Conservation (phyloP, 148 eudicot species). For the Diospyros lotus region DNA sequence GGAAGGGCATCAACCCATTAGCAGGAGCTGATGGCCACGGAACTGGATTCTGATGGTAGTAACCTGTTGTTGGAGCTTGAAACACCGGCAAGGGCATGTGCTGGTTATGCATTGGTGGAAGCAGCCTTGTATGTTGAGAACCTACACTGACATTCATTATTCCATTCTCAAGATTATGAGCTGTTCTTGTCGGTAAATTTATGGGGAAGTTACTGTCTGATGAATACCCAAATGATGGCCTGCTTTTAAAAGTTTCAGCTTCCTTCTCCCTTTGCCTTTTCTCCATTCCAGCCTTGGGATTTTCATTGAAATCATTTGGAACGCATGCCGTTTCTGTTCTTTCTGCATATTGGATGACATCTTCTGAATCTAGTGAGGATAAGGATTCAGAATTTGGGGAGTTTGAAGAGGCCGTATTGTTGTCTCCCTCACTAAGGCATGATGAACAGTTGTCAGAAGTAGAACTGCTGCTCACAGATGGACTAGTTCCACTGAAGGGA, state of each 20-base stretch:
- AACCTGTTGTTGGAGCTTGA: constrained; percentile 63
- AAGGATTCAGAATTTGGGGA: constrained; percentile 60
- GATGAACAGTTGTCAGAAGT: constrained; percentile 90
- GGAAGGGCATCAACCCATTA: constrained; percentile 58
- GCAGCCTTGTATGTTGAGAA: constrained; percentile 35
- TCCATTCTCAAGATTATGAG: constrained; percentile 32
- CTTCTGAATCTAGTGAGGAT: constrained; percentile 83
- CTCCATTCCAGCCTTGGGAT: constrained; percentile 32
- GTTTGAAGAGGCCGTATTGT: constrained; percentile 58
- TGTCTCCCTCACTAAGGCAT: constrained; percentile 89
- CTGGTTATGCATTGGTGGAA: constrained; percentile 56
- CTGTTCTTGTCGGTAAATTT: constrained; percentile 25
- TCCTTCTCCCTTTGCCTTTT: constrained; percentile 16
- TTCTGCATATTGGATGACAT: constrained; percentile 59
- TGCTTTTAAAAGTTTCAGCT: constrained; percentile 26
- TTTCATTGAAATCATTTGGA: constrained; percentile 28
- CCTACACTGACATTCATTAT: constrained; percentile 26
- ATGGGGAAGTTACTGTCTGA: constrained; percentile 17
- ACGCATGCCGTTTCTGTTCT: constrained; percentile 39
- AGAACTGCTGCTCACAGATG: constrained; percentile 55
- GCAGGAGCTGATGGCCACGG: constrained; percentile 69
- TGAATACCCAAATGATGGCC: constrained; percentile 16
- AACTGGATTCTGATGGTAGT: constrained; percentile 68
- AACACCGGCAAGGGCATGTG: constrained; percentile 56
- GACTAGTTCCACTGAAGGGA: constrained; percentile 34